These are phyloP conservation scores for Calonectria pseudoturangicola DNA, from an alignment of 2,329 filamentous ascomycete genomes.

Conservation along the genomic window DNA sequence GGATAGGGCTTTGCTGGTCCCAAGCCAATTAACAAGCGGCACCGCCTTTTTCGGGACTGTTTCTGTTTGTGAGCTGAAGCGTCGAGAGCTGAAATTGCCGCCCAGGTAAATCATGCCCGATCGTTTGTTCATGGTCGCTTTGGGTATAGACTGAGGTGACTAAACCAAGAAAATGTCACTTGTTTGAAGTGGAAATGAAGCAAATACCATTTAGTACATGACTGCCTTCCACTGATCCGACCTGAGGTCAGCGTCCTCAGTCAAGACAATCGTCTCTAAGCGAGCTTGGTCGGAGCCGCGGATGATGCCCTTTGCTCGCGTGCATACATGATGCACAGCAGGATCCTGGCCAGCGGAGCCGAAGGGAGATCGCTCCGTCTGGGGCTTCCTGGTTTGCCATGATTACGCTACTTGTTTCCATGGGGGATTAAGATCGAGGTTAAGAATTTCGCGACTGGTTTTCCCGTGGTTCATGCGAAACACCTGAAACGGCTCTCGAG, in stretches of 20 bases:
- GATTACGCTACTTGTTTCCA: background rate
- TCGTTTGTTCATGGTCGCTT: slow-evolving; percentile 7
- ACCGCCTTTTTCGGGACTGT: background rate
- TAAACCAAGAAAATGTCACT: background rate
- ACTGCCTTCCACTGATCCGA: background rate
- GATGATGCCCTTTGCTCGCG: background rate
- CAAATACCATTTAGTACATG: slow-evolving; percentile 7
- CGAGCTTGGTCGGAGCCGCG: background rate
- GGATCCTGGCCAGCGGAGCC: slow-evolving; percentile 2
- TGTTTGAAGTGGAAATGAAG: slow-evolving; percentile 18
- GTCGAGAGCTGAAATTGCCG: slow-evolving; percentile 5
- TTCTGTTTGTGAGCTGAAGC: slow-evolving; percentile 4
- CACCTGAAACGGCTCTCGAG: slow-evolving; percentile 30
- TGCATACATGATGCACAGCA: slow-evolving; percentile 8
- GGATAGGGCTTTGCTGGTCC: slow-evolving; percentile 17
- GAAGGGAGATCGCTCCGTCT: background rate
- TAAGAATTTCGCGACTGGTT: background rate
- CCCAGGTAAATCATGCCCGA: background rate
- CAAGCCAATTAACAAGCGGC: slow-evolving; percentile 11
- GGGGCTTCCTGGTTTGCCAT: background rate
- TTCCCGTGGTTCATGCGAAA: slow-evolving; percentile 19
- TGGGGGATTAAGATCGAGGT: background rate
- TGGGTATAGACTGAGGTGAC: background rate
- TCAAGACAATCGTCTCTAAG: background rate
- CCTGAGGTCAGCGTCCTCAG: background rate